A percentile compares a stretch with the other conserved stretches of the same genome.
phyloP scores from a whole-genome alignment of 176 grass and related monocot species.

The Elymus sibiricus region DNA sequence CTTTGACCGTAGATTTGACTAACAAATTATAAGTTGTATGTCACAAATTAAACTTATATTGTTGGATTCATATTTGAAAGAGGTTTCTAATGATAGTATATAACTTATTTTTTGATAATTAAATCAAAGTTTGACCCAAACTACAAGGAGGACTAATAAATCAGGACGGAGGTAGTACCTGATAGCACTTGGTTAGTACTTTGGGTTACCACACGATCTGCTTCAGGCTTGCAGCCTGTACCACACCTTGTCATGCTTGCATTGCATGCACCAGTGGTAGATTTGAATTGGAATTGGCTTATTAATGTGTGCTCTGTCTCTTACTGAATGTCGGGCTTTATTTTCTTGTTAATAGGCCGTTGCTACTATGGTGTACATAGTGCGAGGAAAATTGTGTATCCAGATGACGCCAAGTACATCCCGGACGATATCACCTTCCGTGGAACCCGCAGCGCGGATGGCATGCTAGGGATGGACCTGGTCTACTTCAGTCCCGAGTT shows the following conservation, averaged over 20 bases:
- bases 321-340: background rate
- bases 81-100: too few relatives aligned
- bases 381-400: background rate
- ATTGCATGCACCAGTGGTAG: too few relatives aligned
- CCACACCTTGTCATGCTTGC: too few relatives aligned
- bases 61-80: too few relatives aligned
- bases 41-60: too few relatives aligned
- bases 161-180: too few relatives aligned
- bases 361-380: background rate
- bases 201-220: background rate
- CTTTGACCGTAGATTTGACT: too few relatives aligned
- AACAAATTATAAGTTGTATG: too few relatives aligned
- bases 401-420: background rate
- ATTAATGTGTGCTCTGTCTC: background rate
- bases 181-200: background rate
- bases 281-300: background rate
- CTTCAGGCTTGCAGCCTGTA: too few relatives aligned
- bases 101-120: too few relatives aligned
- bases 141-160: too few relatives aligned
- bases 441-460: background rate
- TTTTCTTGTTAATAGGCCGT: background rate
- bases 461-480: background rate
- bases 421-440: background rate
- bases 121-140: too few relatives aligned
- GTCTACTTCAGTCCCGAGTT: background rate